phyloP scores from a whole-genome alignment of 2,329 filamentous ascomycete genomes.

The Bipolaris oryzae region DNA sequence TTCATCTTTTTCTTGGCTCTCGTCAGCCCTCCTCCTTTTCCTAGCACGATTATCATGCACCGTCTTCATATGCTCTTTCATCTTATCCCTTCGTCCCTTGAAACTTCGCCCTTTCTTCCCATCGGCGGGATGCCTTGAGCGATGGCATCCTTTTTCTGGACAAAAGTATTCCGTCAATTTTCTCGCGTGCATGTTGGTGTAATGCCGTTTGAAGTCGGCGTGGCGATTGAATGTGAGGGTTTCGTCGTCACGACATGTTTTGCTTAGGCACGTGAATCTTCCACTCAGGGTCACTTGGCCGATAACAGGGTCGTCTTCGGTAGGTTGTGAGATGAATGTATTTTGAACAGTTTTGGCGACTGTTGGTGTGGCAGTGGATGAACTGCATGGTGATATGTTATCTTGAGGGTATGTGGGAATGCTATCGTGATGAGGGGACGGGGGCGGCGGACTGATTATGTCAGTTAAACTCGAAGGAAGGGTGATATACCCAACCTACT shows the following conservation, averaged over 20 bases:
- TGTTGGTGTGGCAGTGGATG: background rate
- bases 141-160: slow-evolving; percentile 22
- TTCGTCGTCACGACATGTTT: slow-evolving; percentile 17
- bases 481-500: background rate
- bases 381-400: background rate
- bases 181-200: slow-evolving; percentile 25
- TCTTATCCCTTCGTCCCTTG: slow-evolving; percentile 39
- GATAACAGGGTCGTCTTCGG: slow-evolving; percentile 16
- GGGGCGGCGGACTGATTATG: background rate
- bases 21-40: slow-evolving; percentile 7
- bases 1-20: background rate
- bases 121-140: slow-evolving; percentile 21
- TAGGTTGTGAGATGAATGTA: background rate
- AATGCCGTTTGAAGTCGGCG: slow-evolving; percentile 42
- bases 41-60: slow-evolving; percentile 24
- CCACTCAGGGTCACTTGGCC: slow-evolving; percentile 34
- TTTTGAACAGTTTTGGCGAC: background rate
- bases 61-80: slow-evolving; percentile 35
- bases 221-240: slow-evolving; percentile 34
- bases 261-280: slow-evolving; percentile 33
- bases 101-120: slow-evolving; percentile 36
- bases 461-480: too few species aligned
- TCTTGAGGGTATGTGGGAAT: background rate
- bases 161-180: slow-evolving; percentile 33
- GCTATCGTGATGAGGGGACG: background rate